A percentile compares a stretch with the other conserved stretches of the same genome.
These are phyloP conservation scores for Vigna trinervia DNA, from an alignment of 306 rosid genomes.

Conservation along the genomic window DNA sequence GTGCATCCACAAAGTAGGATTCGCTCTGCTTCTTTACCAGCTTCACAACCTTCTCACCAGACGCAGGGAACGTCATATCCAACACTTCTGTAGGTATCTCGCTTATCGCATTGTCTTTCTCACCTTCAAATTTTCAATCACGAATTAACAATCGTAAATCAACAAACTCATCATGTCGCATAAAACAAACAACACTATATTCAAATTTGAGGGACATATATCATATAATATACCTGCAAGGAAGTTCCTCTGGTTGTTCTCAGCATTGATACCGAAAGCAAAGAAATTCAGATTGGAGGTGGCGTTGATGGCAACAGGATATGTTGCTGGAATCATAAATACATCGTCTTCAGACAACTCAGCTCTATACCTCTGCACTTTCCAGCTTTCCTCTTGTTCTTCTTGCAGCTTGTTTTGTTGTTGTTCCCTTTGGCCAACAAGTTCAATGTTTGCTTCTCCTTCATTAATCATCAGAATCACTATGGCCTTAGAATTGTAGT, in stretches of 20 bases:
- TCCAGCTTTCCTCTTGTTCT: neutral
- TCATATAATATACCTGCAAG: conserved; percentile 48
- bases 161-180: no score
- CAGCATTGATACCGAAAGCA: conserved; percentile 40
- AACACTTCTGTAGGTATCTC: conserved; percentile 43
- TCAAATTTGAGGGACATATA: no score
- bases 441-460: conserved; percentile 39
- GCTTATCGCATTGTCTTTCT: conserved; percentile 48
- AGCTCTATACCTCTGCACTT: conserved; percentile 27
- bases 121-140: conserved; percentile 39
- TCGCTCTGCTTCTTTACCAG: no score
- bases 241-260: conserved; percentile 55
- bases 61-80: conserved; percentile 42
- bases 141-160: no score
- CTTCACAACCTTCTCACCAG: neutral
- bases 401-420: no score
- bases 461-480: neutral
- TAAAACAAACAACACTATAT: no score
- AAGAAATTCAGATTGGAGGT: conserved; percentile 32
- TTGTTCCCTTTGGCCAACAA: neutral
- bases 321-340: conserved; percentile 44
- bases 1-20: no score
- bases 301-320: conserved; percentile 50
- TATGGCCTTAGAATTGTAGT: conserved; percentile 39
- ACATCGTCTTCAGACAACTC: conserved; percentile 37